Conservation (phyloP, 1,284 basidiomycete species). For the Stygiomarasmius scandens region DNA sequence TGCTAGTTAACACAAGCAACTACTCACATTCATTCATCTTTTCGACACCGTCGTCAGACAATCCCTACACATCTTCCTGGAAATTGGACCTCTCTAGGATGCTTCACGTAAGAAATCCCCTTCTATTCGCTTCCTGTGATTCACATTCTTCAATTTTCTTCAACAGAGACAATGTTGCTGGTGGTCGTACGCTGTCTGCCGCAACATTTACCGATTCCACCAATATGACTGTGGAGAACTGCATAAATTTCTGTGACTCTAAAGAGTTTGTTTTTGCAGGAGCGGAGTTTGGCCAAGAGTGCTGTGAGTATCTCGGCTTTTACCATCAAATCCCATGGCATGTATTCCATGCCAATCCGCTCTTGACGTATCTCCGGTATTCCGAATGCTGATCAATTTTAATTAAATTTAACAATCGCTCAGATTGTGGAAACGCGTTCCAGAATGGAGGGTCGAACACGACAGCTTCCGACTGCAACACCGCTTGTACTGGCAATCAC, state of each 20-base stretch:
- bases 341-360: background rate
- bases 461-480: constrained; percentile 57
- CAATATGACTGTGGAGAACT: constrained; percentile 67
- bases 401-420: constrained; percentile 10
- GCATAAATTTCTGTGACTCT: constrained; percentile 60
- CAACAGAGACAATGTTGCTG: constrained; percentile 53
- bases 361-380: background rate
- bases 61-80: constrained; percentile 47
- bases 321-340: constrained; percentile 11
- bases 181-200: constrained; percentile 52
- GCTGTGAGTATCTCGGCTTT: constrained; percentile 47
- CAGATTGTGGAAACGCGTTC: constrained; percentile 66
- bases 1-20: constrained; percentile 28
- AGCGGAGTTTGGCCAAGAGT: constrained; percentile 58
- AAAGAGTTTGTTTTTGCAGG: constrained; percentile 62
- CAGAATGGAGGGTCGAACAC: constrained; percentile 48
- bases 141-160: background rate
- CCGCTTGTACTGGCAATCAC: constrained; percentile 62
- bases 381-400: background rate
- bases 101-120: constrained; percentile 51
- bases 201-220: constrained; percentile 45
- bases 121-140: constrained; percentile 4
- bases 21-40: constrained; percentile 20
- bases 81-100: constrained; percentile 63
- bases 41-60: constrained; percentile 38